Evolutionary conservation across 164 flowering plant genomes (phyloP).

Genomic region (Brasenia schreberi): DNA sequence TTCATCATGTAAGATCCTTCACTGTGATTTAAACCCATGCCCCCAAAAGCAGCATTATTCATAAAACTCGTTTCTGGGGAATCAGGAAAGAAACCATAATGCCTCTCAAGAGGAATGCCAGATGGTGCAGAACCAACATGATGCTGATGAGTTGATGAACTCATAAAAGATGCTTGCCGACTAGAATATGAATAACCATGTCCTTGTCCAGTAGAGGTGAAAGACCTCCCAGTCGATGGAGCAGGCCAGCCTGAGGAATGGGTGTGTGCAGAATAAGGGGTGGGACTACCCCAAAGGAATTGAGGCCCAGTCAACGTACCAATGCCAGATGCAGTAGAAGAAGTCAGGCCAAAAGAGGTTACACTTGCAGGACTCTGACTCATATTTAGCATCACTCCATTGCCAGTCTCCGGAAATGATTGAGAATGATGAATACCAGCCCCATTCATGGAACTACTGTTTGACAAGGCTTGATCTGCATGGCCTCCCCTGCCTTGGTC

Average conservation of each 20-base stretch:
- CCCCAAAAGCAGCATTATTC: constrained; percentile 36
- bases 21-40: constrained; percentile 34
- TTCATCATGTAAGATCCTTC: constrained; percentile 41
- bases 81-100: constrained; percentile 53
- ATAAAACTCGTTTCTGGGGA: constrained; percentile 52
- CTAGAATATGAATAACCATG: constrained; percentile 40
- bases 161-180: constrained; percentile 28
- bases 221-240: constrained; percentile 32
- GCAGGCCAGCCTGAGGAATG: constrained; percentile 47
- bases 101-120: constrained; percentile 56
- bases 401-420: constrained; percentile 45
- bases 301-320: constrained; percentile 78
- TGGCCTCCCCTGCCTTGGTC: constrained; percentile 40
- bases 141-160: constrained; percentile 35
- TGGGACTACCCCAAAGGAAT: constrained; percentile 91
- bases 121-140: constrained; percentile 99
- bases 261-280: constrained; percentile 32
- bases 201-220: constrained; percentile 37
- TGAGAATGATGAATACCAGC: constrained; percentile 38
- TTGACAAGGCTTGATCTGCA: constrained; percentile 28
- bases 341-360: constrained; percentile 45
- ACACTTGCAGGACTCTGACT: constrained; percentile 31
- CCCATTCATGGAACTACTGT: constrained; percentile 22
- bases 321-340: constrained; percentile 43
- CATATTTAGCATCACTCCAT: constrained; percentile 17